These are phyloP conservation scores for Diplosphaera chodatii DNA, from an alignment of 139 green algal genomes.

Conservation along the genomic window DNA sequence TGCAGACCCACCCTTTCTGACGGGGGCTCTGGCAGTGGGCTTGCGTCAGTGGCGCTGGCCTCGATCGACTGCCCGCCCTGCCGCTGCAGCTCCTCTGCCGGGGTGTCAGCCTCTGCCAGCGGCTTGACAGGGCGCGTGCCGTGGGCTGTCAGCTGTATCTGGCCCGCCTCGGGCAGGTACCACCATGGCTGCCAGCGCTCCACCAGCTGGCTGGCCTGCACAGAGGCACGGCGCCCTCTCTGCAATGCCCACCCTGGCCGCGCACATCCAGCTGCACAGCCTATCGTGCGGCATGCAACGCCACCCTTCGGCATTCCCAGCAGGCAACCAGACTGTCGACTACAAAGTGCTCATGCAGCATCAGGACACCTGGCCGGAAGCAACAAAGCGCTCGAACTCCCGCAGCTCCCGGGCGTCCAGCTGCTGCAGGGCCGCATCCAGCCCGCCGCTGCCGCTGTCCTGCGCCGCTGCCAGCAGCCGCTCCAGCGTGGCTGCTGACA, in stretches of 20 bases:
- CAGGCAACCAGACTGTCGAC: too few species aligned
- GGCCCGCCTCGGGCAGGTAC: constrained; percentile 22
- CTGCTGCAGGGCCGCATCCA: constrained; percentile 32
- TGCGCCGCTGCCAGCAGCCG: constrained; percentile 27
- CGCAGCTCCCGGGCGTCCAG: constrained; percentile 34
- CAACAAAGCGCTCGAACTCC: constrained; percentile 33
- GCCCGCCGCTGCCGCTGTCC: neutral
- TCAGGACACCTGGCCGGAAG: constrained; percentile 5
- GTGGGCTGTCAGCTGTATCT: constrained; percentile 19
- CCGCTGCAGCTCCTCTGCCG: neutral
- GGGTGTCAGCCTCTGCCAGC: neutral
- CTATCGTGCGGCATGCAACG: too few species aligned
- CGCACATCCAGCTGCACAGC: too few species aligned
- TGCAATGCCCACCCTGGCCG: too few species aligned
- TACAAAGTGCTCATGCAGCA: neutral
- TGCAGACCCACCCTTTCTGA: neutral
- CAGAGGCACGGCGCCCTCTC: too few species aligned
- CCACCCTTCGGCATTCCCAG: too few species aligned
- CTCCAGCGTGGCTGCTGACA: constrained; percentile 31
- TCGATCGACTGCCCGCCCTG: too few species aligned
- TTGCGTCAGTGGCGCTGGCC: neutral
- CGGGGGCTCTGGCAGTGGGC: constrained; percentile 19
- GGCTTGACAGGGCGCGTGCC: constrained; percentile 23
- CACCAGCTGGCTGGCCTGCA: constrained; percentile 11
- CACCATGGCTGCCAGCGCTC: constrained; percentile 53